phyloP scores from a whole-genome alignment of 1,284 basidiomycete species.

The Phaffia rhodozyma region DNA sequence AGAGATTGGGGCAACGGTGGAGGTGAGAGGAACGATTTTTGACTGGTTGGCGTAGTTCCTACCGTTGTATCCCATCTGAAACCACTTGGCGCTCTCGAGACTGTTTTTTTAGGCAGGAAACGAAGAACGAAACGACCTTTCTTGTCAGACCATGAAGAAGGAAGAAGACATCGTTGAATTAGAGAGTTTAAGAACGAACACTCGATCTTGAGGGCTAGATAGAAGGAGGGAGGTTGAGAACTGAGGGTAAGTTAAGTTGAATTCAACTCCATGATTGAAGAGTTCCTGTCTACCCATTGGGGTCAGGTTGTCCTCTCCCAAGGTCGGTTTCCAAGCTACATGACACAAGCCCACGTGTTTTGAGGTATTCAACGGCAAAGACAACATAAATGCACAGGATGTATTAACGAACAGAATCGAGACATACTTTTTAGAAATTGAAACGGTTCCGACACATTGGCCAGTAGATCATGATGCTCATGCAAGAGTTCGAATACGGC shows the following conservation, averaged over 20 bases:
- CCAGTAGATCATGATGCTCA: conserved; percentile 28
- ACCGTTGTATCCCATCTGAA: conserved; percentile 40
- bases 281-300: conserved; percentile 37
- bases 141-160: not conserved
- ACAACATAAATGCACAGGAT: not conserved
- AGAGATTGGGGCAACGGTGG: not conserved
- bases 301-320: conserved; percentile 40
- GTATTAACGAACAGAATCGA: not conserved
- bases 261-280: conserved; percentile 41
- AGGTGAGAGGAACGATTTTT: conserved; percentile 24
- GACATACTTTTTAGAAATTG: conserved; percentile 37
- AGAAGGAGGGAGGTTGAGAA: conserved; percentile 35
- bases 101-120: conserved; percentile 16
- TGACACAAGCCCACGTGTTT: too few species aligned
- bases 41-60: conserved; percentile 30
- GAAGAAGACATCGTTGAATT: not conserved
- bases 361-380: not conserved
- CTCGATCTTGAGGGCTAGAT: conserved; percentile 40
- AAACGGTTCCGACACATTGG: conserved; percentile 32
- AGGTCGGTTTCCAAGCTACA: conserved; percentile 31
- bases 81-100: conserved; percentile 41
- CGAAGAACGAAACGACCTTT: conserved; percentile 1
- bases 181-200: conserved; percentile 16
- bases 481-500: conserved; percentile 27
- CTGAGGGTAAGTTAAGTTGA: conserved; percentile 36